phyloP scores from a whole-genome alignment of 2,329 filamentous ascomycete species.

The Fusarium verrucosum region DNA sequence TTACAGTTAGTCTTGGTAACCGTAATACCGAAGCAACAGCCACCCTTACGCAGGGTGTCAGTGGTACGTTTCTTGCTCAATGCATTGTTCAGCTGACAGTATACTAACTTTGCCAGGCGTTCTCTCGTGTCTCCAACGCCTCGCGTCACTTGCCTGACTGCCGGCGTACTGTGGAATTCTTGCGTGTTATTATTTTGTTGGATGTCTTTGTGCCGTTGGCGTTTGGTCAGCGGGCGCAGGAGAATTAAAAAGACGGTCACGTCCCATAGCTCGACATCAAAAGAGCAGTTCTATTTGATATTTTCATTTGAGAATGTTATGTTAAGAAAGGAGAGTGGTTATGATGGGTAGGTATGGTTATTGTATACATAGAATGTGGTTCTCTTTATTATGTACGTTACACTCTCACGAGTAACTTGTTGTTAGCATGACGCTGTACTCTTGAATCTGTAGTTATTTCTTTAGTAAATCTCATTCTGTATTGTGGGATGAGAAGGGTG shows the following conservation, averaged over 20 bases:
- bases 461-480: background rate
- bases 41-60: conserved; percentile 90
- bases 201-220: conserved; percentile 40
- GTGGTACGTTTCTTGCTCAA: conserved; percentile 66
- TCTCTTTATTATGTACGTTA: conserved; percentile 13
- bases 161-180: conserved; percentile 29
- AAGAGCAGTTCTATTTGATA: conserved; percentile 24
- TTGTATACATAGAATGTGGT: conserved; percentile 4
- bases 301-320: background rate
- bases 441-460: background rate
- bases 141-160: conserved; percentile 46
- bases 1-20: conserved; percentile 86
- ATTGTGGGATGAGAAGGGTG: background rate
- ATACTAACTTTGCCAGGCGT: conserved; percentile 48
- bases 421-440: conserved; percentile 25
- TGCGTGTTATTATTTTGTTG: conserved; percentile 37
- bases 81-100: accelerated
- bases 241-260: conserved; percentile 22
- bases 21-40: conserved; percentile 88
- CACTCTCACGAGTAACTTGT: conserved; percentile 27
- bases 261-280: conserved; percentile 15
- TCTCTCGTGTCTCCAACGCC: conserved; percentile 55
- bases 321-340: background rate
- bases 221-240: conserved; percentile 40
- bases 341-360: conserved; percentile 6